Percentiles rank a stretch among this genome's conserved stretches.
These are phyloP conservation scores for Martensiomyces pterosporus DNA, from an alignment of 192 early-diverging fungal species.

Conservation along the genomic window DNA sequence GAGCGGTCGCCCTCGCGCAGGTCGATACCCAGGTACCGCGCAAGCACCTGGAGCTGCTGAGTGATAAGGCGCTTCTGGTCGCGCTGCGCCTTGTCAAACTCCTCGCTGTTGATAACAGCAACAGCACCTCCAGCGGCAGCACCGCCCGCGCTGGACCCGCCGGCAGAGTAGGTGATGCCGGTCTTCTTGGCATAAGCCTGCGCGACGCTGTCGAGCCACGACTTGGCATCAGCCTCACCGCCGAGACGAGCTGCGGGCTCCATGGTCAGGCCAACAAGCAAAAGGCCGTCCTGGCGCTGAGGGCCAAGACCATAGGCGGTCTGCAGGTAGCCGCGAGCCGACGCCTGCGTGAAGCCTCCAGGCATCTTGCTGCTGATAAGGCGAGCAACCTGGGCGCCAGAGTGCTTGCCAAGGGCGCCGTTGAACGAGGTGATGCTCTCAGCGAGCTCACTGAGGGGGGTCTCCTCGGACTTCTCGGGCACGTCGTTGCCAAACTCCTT, in stretches of 20 bases:
- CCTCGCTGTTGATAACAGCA: constrained; percentile 86
- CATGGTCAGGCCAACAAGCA: constrained; percentile 76
- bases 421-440: constrained; percentile 54
- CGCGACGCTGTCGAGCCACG: constrained; percentile 77
- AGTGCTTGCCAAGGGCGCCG: constrained; percentile 79
- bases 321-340: constrained; percentile 74
- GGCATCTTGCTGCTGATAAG: constrained; percentile 84
- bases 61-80: constrained; percentile 73
- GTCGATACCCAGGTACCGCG: constrained; percentile 81
- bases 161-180: constrained; percentile 64
- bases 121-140: constrained; percentile 67
- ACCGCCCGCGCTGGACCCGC: constrained; percentile 44
- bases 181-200: constrained; percentile 73
- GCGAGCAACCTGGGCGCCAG: constrained; percentile 64
- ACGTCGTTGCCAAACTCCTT: constrained; percentile 81
- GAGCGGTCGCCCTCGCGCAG: constrained; percentile 79
- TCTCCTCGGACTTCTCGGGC: constrained; percentile 87
- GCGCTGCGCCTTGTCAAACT: constrained; percentile 80
- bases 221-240: constrained; percentile 80
- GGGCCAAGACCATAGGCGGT: constrained; percentile 74
- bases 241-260: constrained; percentile 82
- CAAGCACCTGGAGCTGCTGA: constrained; percentile 82
- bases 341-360: constrained; percentile 77
- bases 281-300: constrained; percentile 71
- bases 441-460: constrained; percentile 78